Conservation (phyloP, 2,329 filamentous ascomycete genomes). For the Venturia aucupariae region DNA sequence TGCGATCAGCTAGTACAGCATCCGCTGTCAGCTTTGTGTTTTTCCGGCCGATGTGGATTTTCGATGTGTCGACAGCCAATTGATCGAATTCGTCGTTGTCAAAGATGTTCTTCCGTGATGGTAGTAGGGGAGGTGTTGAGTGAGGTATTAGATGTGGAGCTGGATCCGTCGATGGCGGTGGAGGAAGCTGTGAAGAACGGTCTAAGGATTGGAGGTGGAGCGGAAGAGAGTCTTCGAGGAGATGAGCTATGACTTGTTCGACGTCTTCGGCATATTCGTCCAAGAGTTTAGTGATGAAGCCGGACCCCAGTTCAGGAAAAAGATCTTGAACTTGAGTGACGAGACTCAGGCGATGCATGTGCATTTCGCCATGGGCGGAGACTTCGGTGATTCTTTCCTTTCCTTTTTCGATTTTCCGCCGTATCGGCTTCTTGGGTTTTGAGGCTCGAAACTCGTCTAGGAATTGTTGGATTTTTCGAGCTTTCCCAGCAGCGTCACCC, state of each 20-base stretch:
- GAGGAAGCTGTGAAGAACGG: slow-evolving; percentile 49
- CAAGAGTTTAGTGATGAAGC: slow-evolving; percentile 69
- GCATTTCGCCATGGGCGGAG: slow-evolving; percentile 43
- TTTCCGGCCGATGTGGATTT: slow-evolving; percentile 70
- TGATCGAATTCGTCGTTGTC: slow-evolving; percentile 73
- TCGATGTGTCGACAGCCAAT: slow-evolving; percentile 55
- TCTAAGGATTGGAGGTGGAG: slow-evolving; percentile 56
- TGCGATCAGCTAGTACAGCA: slow-evolving; percentile 56
- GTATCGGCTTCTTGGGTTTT: slow-evolving; percentile 42
- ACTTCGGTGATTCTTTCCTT: slow-evolving; percentile 41
- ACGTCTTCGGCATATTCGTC: slow-evolving; percentile 70
- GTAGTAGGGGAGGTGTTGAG: slow-evolving; percentile 44
- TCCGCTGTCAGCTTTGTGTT: slow-evolving; percentile 58
- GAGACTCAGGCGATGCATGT: slow-evolving; percentile 74
- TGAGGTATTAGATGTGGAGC: slow-evolving; percentile 43
- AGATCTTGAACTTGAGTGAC: slow-evolving; percentile 88
- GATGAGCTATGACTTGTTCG: slow-evolving; percentile 70
- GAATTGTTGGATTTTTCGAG: slow-evolving; percentile 51
- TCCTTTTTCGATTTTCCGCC: slow-evolving; percentile 55
- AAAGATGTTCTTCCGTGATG: slow-evolving; percentile 61
- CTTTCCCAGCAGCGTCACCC: slow-evolving; percentile 16
- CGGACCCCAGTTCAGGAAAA: slow-evolving; percentile 78
- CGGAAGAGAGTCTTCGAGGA: slow-evolving; percentile 71
- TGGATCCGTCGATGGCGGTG: slow-evolving; percentile 17
- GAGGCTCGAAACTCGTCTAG: slow-evolving; percentile 52